Conservation (phyloP, 192 early-diverging fungal species). For the Podochytrium sp. region DNA sequence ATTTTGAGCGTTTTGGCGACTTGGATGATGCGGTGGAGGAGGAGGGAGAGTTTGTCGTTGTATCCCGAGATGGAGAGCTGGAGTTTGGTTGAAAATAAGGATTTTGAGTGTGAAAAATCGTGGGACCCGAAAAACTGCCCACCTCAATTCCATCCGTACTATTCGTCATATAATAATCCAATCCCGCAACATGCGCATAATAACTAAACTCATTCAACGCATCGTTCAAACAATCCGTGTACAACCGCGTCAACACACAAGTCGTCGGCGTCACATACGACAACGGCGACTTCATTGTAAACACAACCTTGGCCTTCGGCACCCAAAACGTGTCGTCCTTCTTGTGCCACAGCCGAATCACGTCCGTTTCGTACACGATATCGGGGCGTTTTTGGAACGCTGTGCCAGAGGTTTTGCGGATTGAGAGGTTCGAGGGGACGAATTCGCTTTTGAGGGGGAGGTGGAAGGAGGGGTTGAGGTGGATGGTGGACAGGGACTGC, state of each 20-base stretch:
- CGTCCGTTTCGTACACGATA: slow-evolving; percentile 63
- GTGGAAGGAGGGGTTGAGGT: slow-evolving; percentile 60
- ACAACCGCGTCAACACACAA: slow-evolving; percentile 73
- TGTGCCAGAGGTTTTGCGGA: slow-evolving; percentile 36
- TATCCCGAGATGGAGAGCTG: slow-evolving; percentile 77
- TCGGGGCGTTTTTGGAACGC: slow-evolving; percentile 39
- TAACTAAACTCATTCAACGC: slow-evolving; percentile 85
- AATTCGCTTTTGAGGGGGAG: slow-evolving; percentile 82
- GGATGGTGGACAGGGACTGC: slow-evolving; percentile 12
- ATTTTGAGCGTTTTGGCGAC: slow-evolving; percentile 69
- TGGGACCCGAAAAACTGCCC: no score
- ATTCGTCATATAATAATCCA: slow-evolving; percentile 76
- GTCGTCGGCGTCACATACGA: slow-evolving; percentile 75
- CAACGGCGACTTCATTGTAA: slow-evolving; percentile 66
- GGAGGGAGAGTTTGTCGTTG: slow-evolving; percentile 80
- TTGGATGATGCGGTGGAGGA: slow-evolving; percentile 73
- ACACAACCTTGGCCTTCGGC: slow-evolving; percentile 82
- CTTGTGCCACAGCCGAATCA: slow-evolving; percentile 87
- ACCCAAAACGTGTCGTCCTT: slow-evolving; percentile 92
- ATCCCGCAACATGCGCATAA: slow-evolving; percentile 86
- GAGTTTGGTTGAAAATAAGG: slow-evolving; percentile 61
- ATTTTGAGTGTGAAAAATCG: no score
- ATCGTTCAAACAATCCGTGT: slow-evolving; percentile 81
- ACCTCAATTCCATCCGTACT: slow-evolving; percentile 61
- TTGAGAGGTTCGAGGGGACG: slow-evolving; percentile 81